These are phyloP conservation scores for Pseudopediastrum boryanum DNA, from an alignment of 139 green algal genomes.

Conservation along the genomic window DNA sequence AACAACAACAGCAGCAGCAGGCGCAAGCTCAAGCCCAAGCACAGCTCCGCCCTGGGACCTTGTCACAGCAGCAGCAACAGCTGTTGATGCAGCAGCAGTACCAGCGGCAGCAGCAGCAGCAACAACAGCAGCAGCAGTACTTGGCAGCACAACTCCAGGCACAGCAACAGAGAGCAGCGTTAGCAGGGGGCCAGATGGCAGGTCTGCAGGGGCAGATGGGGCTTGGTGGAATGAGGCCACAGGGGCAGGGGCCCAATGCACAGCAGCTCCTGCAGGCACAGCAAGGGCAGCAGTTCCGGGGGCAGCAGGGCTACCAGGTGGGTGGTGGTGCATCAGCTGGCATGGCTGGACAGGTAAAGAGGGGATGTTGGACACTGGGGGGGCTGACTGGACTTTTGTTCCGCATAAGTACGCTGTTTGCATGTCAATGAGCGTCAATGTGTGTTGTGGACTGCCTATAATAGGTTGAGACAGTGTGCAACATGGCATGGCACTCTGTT, in stretches of 20 bases:
- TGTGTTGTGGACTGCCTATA: neutral
- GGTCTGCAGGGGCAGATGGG: no score
- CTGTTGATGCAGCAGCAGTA: neutral
- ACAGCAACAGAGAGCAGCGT: slow-evolving; percentile 12
- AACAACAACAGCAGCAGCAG: slow-evolving; percentile 27
- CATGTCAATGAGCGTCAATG: neutral
- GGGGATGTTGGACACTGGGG: neutral
- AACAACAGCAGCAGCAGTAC: slow-evolving; percentile 13
- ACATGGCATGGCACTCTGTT: neutral
- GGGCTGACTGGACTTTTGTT: slow-evolving; percentile 6
- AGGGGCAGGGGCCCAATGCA: neutral
- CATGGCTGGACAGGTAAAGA: neutral
- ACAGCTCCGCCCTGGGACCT: no score
- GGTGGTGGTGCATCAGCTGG: neutral
- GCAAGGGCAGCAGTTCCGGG: slow-evolving; percentile 24
- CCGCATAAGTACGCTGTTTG: neutral
- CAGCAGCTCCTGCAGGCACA: slow-evolving; percentile 6
- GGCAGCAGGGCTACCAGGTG: slow-evolving; percentile 13
- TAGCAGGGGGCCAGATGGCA: no score
- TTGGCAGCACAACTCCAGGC: slow-evolving; percentile 19
- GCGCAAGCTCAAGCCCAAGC: neutral
- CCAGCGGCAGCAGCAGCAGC: slow-evolving; percentile 3
- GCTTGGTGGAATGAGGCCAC: slow-evolving; percentile 1
- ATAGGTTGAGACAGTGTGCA: no score
- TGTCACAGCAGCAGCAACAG: slow-evolving; percentile 12